Base-by-base conservation (phyloP, 352 stramenopile species). In the Phytophthora ramorum region DNA sequence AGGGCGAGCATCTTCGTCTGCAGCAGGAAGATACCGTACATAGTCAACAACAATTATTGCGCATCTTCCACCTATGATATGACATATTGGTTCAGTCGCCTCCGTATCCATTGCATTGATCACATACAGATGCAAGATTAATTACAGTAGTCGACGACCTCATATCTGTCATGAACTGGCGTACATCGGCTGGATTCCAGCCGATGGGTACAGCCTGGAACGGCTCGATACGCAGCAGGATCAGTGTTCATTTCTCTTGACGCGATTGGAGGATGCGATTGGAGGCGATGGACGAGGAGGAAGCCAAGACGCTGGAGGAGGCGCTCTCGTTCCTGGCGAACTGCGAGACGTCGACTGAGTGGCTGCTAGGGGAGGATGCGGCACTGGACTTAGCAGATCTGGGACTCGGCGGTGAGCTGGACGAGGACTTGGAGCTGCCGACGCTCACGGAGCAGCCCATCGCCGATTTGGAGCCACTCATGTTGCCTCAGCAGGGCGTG, bases 291-390 rank as follows among this genome's bases (percentile, higher is more conserved):
- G 60, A 67, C 9, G 16, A 65, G 6, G 63, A 66, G 34, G 54
- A 69, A 34, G 38, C 62, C 19, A 71, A 63, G 62, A 34, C 63
- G 61, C 63, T 86, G 46, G 55, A 80, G 66, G 74, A 75, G 45
- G 75, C 77, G 48, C 49, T 76, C 12, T 77, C 75, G 19, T 83
- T 80, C 52, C 66, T 82, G 24, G 62, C 50, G 20, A 63, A 83
- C 34, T 83, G 65, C 52, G 75, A 86, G 54, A 28, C 51, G n/a
- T 78, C 68, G 9, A 63, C 56, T 13, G 66, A 69, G 35, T 78
- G 72, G 72, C 51, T 77, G 20, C 38, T 79, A 13, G 66, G 26
- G 3, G 34, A 52, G n/a, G 60, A 74, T 19, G 28, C 43, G 12
- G 47, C 47, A 41, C 26, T 75, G 45, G 56, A 75, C 24, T 32